phyloP scores from a whole-genome alignment of 2,329 filamentous ascomycete genomes.

The Lachnellula arida region DNA sequence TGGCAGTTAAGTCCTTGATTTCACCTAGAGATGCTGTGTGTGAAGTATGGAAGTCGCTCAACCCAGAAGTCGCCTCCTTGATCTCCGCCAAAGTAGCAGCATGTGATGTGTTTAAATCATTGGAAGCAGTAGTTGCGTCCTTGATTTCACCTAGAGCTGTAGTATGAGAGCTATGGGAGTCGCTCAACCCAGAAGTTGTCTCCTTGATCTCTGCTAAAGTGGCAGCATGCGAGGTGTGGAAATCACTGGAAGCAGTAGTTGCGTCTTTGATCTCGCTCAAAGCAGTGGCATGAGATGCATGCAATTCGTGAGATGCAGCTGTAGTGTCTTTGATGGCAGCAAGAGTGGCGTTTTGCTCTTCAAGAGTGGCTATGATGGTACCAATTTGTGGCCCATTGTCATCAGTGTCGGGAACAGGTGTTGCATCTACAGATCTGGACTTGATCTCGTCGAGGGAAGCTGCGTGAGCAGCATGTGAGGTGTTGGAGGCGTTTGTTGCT shows the following conservation, averaged over 20 bases:
- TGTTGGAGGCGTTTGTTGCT: background rate
- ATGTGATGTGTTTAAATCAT: conserved; percentile 7
- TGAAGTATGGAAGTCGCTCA: conserved; percentile 7
- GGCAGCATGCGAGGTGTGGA: conserved; percentile 3
- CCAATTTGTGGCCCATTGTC: background rate
- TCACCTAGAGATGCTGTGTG: conserved; percentile 5
- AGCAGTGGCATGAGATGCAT: conserved; percentile 10
- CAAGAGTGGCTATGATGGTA: background rate
- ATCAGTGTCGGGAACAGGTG: background rate
- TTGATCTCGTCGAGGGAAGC: conserved; percentile 16
- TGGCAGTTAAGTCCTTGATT: conserved; percentile 11
- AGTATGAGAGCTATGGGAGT: conserved; percentile 9
- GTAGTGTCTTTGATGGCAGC: background rate
- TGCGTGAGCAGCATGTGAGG: conserved; percentile 3
- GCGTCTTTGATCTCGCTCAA: conserved; percentile 18
- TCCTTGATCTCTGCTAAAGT: conserved; percentile 8
- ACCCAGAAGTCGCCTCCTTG: conserved; percentile 8
- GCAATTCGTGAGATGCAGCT: conserved; percentile 7
- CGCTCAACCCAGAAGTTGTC: conserved; percentile 7
- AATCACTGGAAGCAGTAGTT: conserved; percentile 3
- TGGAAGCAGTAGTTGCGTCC: conserved; percentile 1
- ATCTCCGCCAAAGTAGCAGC: conserved; percentile 2
- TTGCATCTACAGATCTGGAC: conserved; percentile 5
- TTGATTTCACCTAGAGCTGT: conserved; percentile 11
- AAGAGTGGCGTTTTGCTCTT: conserved; percentile 11